A percentile compares a stretch with the other conserved stretches of the same genome.
phyloP scores from a whole-genome alignment of 2,329 filamentous ascomycete genomes.

The Emergomyces africanus region DNA sequence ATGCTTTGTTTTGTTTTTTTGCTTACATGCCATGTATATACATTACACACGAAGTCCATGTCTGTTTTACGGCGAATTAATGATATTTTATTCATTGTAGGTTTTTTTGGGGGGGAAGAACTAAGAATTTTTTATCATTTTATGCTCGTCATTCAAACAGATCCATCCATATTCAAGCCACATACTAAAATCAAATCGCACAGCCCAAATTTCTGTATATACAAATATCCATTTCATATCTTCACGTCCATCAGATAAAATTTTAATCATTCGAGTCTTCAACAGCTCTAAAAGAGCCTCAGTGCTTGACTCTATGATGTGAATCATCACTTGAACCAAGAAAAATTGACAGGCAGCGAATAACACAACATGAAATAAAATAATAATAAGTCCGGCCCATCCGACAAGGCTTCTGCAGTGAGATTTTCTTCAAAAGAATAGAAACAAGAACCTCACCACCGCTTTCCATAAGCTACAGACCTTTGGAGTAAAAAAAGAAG shows the following conservation, averaged over 20 bases:
- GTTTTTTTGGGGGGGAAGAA: no score
- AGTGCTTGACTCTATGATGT: conserved; percentile 99
- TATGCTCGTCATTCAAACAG: neutral
- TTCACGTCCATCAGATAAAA: conserved; percentile 36
- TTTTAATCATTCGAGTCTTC: conserved; percentile 36
- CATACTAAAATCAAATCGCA: neutral
- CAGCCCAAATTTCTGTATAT: neutral
- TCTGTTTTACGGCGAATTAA: neutral
- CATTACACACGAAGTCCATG: neutral
- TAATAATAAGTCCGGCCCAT: conserved; percentile 48
- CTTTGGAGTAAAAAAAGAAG: conserved; percentile 31
- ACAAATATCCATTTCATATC: neutral
- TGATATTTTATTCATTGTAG: neutral
- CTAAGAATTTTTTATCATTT: neutral
- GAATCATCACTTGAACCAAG: conserved; percentile 70
- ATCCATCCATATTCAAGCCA: neutral
- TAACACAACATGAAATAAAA: conserved; percentile 10
- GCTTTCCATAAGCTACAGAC: conserved; percentile 45
- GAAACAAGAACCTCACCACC: conserved; percentile 25
- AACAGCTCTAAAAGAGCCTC: conserved; percentile 43
- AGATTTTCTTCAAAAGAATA: conserved; percentile 19
- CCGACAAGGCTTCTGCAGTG: conserved; percentile 50
- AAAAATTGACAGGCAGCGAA: conserved; percentile 7
- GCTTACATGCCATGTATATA: neutral
- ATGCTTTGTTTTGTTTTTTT: neutral